phyloP scores from a whole-genome alignment of 1,284 basidiomycete species.

The Mycena citricolor region DNA sequence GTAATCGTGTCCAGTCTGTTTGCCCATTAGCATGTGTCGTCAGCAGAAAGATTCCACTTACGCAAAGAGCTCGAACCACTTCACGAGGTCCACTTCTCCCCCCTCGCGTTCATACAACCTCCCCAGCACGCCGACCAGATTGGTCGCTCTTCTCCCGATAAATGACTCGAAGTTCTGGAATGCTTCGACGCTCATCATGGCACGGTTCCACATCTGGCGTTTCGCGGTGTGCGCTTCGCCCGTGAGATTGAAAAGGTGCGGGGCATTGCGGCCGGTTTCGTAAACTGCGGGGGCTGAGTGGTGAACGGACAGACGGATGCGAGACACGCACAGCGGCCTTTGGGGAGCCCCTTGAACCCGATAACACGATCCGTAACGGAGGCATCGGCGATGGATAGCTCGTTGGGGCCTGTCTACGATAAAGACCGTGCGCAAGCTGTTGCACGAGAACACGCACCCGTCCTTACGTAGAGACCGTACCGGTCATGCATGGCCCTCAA shows the following conservation, averaged over 20 bases:
- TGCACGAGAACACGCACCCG: conserved; percentile 5
- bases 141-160: conserved; percentile 36
- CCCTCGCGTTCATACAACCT: conserved; percentile 35
- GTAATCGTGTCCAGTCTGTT: conserved; percentile 62
- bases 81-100: conserved; percentile 40
- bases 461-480: conserved; percentile 19
- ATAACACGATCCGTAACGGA: conserved; percentile 9
- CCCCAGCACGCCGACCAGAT: conserved; percentile 43
- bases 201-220: conserved; percentile 53
- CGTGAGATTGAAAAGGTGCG: conserved; percentile 22
- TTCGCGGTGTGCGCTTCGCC: conserved; percentile 44
- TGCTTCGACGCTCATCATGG: conserved; percentile 43
- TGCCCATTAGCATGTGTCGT: conserved; percentile 2
- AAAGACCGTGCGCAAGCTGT: not conserved
- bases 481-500: conserved; percentile 16
- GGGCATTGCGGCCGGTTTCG: conserved; percentile 5
- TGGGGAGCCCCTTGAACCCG: conserved; percentile 10
- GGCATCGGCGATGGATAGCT: conserved; percentile 17
- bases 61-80: conserved; percentile 54
- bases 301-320: not conserved
- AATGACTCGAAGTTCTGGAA: conserved; percentile 50
- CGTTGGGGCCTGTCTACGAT: conserved; percentile 14
- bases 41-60: conserved; percentile 29
- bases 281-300: conserved; percentile 7
- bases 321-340: conserved; percentile 17